Conservation (phyloP, 2,329 filamentous ascomycete species). For the Chaetomiaceae sp. region DNA sequence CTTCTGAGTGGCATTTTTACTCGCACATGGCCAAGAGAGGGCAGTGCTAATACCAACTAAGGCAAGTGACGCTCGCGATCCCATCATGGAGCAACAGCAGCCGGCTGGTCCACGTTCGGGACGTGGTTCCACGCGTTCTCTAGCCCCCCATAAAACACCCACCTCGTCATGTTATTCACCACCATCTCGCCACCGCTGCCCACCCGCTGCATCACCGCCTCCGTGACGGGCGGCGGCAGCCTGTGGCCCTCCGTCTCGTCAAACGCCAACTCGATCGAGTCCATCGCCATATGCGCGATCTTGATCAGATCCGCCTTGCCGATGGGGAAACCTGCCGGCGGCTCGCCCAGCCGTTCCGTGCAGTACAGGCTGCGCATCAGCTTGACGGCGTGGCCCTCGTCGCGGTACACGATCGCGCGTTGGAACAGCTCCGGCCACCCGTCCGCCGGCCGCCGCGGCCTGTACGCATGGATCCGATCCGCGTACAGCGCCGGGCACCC, state of each 20-base stretch:
- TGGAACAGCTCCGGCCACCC: conserved; percentile 27
- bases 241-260: neutral
- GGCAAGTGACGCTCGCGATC: no score
- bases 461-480: conserved; percentile 17
- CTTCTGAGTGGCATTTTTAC: no score
- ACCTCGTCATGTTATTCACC: neutral
- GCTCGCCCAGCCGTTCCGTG: conserved; percentile 26
- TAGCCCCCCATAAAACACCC: conserved; percentile 1
- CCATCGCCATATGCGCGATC: conserved; percentile 8
- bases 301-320: conserved; percentile 1
- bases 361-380: conserved; percentile 31
- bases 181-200: conserved; percentile 1
- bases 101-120: neutral
- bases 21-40: no score
- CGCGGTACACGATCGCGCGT: conserved; percentile 22
- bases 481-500: conserved; percentile 37
- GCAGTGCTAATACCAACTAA: no score
- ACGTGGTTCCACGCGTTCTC: neutral
- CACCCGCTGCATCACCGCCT: neutral
- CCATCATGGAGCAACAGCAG: no score
- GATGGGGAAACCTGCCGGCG: neutral
- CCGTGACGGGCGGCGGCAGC: neutral
- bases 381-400: conserved; percentile 34
- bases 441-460: conserved; percentile 15
- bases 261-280: conserved; percentile 3